phyloP scores from a whole-genome alignment of 2,329 filamentous ascomycete species.

The Aspergillus aculeatinus region DNA sequence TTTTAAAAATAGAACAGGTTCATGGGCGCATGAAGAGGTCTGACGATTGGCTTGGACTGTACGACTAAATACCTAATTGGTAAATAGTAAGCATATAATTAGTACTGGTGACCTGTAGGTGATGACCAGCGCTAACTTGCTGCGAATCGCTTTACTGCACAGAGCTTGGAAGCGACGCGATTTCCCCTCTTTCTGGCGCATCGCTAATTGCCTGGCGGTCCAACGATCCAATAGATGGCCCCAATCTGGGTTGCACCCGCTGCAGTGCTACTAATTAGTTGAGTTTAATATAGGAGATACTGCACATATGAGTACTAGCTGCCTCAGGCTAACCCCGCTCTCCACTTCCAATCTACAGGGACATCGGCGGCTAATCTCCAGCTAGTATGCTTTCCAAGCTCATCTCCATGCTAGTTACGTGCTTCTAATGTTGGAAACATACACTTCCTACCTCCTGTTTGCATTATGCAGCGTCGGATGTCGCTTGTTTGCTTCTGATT shows the following conservation, averaged over 20 bases:
- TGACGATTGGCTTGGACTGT: neutral
- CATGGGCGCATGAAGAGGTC: neutral
- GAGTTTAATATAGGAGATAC: neutral
- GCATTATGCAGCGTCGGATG: neutral
- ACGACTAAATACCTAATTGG: neutral
- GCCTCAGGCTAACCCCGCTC: neutral
- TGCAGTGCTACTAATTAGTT: neutral
- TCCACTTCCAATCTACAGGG: neutral
- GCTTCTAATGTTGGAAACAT: constrained; percentile 14
- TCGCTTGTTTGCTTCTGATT: neutral
- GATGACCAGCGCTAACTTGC: too few species aligned
- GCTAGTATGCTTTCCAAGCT: neutral
- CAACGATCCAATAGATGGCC: neutral
- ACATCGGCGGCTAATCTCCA: constrained; percentile 2
- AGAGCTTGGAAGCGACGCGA: neutral
- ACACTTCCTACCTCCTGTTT: neutral
- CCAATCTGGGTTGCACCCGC: neutral
- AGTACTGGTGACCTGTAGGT: too few species aligned
- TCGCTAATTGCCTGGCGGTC: neutral
- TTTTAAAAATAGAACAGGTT: neutral
- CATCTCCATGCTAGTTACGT: neutral
- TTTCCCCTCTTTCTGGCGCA: neutral
- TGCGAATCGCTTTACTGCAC: neutral
- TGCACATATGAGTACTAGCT: too few species aligned
- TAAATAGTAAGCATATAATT: neutral